Conservation (phyloP, 2,329 filamentous ascomycete species). For the Knoxdaviesia proteae region DNA sequence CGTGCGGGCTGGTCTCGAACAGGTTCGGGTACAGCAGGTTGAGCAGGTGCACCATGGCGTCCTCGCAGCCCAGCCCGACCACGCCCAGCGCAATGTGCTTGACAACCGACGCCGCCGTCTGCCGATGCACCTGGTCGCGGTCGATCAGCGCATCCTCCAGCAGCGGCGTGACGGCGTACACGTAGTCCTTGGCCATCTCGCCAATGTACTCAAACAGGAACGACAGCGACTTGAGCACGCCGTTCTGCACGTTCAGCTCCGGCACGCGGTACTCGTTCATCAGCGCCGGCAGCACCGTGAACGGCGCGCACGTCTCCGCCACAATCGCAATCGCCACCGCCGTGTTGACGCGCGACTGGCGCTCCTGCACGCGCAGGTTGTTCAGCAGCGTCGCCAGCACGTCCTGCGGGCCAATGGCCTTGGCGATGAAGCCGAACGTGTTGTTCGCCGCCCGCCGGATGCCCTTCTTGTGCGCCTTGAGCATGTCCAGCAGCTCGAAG, state of each 20-base stretch:
- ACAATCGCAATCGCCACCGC: constrained; percentile 97
- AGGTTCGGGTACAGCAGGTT: constrained; percentile 93
- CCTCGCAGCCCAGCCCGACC: constrained; percentile 92
- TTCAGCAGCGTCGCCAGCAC: constrained; percentile 88
- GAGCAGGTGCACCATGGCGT: constrained; percentile 93
- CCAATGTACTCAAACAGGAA: constrained; percentile 99
- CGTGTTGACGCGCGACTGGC: constrained; percentile 94
- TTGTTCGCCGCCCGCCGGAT: constrained; percentile 97
- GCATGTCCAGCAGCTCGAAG: constrained; percentile 96
- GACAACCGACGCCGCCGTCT: constrained; percentile 89
- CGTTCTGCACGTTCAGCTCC: constrained; percentile 96
- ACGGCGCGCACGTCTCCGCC: constrained; percentile 92
- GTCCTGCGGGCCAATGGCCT: constrained; percentile 95
- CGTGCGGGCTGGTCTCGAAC: constrained; percentile 93
- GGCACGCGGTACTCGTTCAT: constrained; percentile 99
- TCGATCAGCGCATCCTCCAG: constrained; percentile 95
- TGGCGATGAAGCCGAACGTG: constrained; percentile 98
- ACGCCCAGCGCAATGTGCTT: constrained; percentile 96
- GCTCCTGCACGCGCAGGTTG: constrained; percentile 91
- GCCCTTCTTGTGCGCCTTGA: constrained; percentile 98
- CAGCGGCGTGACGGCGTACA: constrained; percentile 89
- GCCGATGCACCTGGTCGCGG: constrained; percentile 90
- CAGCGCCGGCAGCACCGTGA: constrained; percentile 90
- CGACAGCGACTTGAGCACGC: constrained; percentile 86
- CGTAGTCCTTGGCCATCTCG: constrained; percentile 98